phyloP scores from a whole-genome alignment of 305 asterid species.

The Petunia hybrid region DNA sequence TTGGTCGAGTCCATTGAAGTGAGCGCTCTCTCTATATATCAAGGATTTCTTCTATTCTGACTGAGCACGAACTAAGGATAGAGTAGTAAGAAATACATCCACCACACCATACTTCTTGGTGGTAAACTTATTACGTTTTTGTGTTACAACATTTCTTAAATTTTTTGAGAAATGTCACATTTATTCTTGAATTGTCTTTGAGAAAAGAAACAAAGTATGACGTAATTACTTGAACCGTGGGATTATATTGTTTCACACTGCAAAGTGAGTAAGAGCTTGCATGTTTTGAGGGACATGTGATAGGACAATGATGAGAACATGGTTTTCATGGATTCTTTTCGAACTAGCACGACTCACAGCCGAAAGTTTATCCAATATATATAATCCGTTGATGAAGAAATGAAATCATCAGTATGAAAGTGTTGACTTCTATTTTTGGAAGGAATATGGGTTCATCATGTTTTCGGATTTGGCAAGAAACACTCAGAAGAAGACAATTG shows the following conservation, averaged over 20 bases:
- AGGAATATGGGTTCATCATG: not conserved
- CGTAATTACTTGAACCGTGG: not conserved
- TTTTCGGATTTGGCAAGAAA: not conserved
- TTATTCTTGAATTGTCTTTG: too few species aligned
- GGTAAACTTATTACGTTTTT: too few species aligned
- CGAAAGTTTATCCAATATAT: not conserved
- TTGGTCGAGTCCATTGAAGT: too few species aligned
- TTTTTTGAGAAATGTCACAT: not conserved
- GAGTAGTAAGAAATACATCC: too few species aligned
- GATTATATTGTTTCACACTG: not conserved
- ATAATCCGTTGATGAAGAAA: not conserved
- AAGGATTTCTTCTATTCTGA: too few species aligned
- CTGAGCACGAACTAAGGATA: too few species aligned
- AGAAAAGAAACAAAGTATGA: not conserved
- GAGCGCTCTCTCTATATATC: too few species aligned
- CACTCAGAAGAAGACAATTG: not conserved
- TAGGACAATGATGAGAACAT: not conserved
- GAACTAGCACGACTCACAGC: not conserved
- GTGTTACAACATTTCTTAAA: not conserved
- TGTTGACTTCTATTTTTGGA: slow-evolving; percentile 10
- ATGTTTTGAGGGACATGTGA: slow-evolving; percentile 4
- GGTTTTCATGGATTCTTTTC: not conserved
- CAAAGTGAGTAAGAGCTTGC: not conserved
- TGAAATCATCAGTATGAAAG: slow-evolving; percentile 20
- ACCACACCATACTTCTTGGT: too few species aligned